Conservation (phyloP, 306 rosid genomes). For the Casuarina equisetifolia region DNA sequence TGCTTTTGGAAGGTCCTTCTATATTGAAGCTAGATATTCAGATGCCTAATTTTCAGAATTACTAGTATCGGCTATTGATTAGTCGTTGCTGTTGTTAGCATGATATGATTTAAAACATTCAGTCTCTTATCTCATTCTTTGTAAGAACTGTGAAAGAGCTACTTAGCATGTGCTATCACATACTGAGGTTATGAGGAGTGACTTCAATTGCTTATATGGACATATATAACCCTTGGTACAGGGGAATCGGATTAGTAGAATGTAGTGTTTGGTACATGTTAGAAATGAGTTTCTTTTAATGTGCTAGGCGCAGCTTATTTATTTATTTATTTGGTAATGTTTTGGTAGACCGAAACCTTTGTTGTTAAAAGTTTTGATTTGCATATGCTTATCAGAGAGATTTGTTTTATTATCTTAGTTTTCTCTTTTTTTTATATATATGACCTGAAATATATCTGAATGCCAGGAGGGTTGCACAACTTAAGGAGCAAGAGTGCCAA, state of each 20-base stretch:
- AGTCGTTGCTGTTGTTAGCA: neutral
- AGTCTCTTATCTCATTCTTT: neutral
- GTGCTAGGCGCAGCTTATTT: conserved; percentile 22
- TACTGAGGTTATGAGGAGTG: neutral
- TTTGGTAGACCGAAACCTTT: conserved; percentile 22
- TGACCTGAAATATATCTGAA: conserved; percentile 45
- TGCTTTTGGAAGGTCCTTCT: neutral
- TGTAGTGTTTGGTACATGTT: neutral
- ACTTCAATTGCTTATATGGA: conserved; percentile 1
- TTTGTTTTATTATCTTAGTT: neutral
- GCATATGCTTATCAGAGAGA: neutral
- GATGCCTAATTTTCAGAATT: neutral
- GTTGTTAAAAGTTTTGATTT: conserved; percentile 14
- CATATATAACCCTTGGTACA: neutral
- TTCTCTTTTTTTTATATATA: neutral
- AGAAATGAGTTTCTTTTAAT: conserved; percentile 13
- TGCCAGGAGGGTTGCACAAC: conserved; percentile 85
- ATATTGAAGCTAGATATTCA: neutral
- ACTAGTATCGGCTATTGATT: neutral
- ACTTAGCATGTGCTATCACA: neutral
- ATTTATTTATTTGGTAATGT: neutral
- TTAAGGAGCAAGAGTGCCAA: conserved; percentile 83
- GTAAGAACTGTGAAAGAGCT: neutral
- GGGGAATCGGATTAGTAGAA: neutral
- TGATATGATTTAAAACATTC: neutral